Evolutionary conservation across 805 yeast species (phyloP).

Genomic region (Cyberlindnera maclurae): DNA sequence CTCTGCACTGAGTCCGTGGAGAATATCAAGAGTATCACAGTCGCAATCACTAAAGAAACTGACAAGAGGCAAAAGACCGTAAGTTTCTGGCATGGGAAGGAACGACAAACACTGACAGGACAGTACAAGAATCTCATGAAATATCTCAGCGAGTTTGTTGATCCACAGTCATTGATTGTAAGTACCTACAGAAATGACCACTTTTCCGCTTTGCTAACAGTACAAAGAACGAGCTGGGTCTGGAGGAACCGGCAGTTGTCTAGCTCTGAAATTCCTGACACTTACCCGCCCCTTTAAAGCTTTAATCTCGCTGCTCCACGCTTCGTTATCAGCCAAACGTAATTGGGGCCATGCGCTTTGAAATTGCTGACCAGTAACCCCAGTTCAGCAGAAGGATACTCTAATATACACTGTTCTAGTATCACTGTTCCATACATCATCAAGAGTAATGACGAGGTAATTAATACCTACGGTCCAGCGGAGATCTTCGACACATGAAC

Average conservation of each 20-base stretch:
- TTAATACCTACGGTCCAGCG: no score
- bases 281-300: no score
- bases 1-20: constrained; percentile 8
- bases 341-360: no score
- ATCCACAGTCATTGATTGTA: constrained; percentile 13
- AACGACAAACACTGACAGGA: background rate
- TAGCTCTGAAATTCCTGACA: no score
- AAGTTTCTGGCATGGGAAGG: constrained; percentile 1
- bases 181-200: constrained; percentile 1
- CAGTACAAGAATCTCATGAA: constrained; percentile 13
- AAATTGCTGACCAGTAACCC: no score
- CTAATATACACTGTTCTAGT: no score
- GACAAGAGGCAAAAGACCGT: constrained; percentile 14
- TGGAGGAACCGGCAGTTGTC: constrained; percentile 13
- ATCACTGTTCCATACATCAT: no score
- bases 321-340: no score
- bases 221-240: constrained; percentile 12
- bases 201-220: background rate
- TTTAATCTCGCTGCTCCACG: no score
- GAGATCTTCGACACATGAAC: background rate
- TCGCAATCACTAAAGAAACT: constrained; percentile 9
- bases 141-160: constrained; percentile 16
- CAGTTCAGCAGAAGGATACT: no score
- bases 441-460: no score
- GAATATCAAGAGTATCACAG: constrained; percentile 1